Percentiles rank a stretch among this genome's conserved stretches.
phyloP scores from a whole-genome alignment of 371 early-diverging fungal genomes.

The Apophysomyces variabilis region DNA sequence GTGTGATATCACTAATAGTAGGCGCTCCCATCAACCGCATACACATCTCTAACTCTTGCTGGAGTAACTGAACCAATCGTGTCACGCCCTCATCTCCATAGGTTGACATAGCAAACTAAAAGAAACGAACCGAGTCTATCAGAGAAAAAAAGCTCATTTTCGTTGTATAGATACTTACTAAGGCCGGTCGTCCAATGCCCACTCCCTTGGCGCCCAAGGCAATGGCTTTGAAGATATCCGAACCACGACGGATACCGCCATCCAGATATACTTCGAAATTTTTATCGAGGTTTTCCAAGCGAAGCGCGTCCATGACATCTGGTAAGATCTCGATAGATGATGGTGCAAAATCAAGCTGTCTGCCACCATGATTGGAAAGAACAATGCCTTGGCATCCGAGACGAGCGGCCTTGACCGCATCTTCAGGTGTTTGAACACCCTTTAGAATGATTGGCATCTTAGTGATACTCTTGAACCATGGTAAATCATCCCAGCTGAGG shows the following conservation, averaged over 20 bases:
- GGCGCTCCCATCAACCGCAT: conserved; percentile 81
- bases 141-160: conserved; percentile 27
- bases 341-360: conserved; percentile 89
- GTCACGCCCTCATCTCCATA: conserved; percentile 85
- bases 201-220: conserved; percentile 96
- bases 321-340: conserved; percentile 82
- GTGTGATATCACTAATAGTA: conserved; percentile 61
- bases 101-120: conserved; percentile 67
- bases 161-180: conserved; percentile 46
- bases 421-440: conserved; percentile 90
- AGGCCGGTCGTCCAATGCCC: conserved; percentile 88
- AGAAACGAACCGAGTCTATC: conserved; percentile 9
- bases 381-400: conserved; percentile 84
- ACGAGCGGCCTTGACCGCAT: conserved; percentile 85
- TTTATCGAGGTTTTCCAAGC: conserved; percentile 48
- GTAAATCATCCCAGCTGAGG: conserved; percentile 86
- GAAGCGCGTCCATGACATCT: conserved; percentile 78
- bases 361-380: conserved; percentile 95
- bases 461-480: conserved; percentile 86
- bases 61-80: conserved; percentile 66
- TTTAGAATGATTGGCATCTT: conserved; percentile 89
- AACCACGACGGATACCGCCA: conserved; percentile 90
- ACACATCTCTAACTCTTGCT: conserved; percentile 72
- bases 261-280: conserved; percentile 88
- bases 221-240: conserved; percentile 92